Percentiles rank a stretch among this genome's conserved stretches.
Evolutionary conservation across 306 rosid species (phyloP).

Genomic region (cucumber (Cucumis sativus)): DNA sequence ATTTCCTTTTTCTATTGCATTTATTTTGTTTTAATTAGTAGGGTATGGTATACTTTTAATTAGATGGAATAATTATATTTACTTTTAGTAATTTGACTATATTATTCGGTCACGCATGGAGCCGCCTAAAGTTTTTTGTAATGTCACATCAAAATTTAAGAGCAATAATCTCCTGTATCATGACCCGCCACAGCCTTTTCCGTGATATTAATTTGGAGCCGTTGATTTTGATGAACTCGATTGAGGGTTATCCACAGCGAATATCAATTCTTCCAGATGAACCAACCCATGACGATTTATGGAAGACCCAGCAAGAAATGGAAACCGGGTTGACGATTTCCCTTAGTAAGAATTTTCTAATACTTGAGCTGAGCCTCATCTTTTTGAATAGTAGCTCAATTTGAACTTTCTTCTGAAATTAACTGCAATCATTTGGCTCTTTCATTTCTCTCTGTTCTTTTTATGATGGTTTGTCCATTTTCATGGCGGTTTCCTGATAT

Average conservation of each 20-base stretch:
- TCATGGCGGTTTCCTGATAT: background rate
- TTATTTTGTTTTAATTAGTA: background rate
- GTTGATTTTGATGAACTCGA: background rate
- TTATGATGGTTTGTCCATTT: background rate
- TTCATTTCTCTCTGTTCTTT: background rate
- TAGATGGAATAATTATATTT: background rate
- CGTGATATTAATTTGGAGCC: background rate
- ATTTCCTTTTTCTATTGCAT: too few species aligned
- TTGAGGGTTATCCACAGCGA: background rate
- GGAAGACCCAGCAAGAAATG: background rate
- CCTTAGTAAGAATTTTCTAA: background rate
- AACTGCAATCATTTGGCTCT: background rate
- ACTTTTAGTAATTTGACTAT: background rate
- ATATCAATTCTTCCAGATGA: background rate
- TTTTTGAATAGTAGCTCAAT: background rate
- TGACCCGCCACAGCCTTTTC: too few species aligned
- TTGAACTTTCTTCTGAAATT: background rate
- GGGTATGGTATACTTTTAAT: background rate
- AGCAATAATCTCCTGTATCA: background rate
- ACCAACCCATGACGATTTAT: background rate
- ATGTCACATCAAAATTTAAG: background rate
- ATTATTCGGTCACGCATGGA: background rate
- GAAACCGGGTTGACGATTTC: background rate
- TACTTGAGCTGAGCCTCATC: background rate
- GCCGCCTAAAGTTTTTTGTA: background rate